phyloP scores from a whole-genome alignment of 225 moss, liverwort and hornwort genomes.

The Lunularia cruciata region DNA sequence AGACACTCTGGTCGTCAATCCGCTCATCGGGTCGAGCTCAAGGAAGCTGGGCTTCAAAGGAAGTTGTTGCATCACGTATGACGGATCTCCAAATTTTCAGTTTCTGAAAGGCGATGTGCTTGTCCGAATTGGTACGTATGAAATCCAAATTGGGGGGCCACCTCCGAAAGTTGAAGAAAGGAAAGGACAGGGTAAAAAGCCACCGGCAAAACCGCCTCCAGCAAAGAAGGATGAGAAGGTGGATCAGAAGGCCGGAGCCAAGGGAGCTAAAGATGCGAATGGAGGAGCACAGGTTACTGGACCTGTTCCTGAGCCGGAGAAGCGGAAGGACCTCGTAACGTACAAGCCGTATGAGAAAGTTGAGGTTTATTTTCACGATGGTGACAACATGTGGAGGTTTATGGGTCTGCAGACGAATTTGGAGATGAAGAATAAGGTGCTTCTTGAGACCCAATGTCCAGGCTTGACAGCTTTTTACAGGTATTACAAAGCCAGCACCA shows the following conservation, averaged over 20 bases:
- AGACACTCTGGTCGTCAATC: conserved; percentile 44
- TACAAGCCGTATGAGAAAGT: conserved; percentile 41
- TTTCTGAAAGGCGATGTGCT: conserved; percentile 44
- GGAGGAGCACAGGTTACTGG: background rate
- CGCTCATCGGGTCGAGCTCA: background rate
- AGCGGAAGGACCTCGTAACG: conserved; percentile 12
- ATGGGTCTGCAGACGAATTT: conserved; percentile 36
- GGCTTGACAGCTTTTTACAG: conserved; percentile 36
- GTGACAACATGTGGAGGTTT: conserved; percentile 32
- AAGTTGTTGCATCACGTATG: conserved; percentile 15
- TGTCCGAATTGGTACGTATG: conserved; percentile 35
- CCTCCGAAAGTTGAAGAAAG: conserved; percentile 19
- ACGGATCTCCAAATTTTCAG: conserved; percentile 34
- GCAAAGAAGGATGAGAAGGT: conserved; percentile 10
- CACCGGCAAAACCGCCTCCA: conserved; percentile 14
- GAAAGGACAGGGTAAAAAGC: conserved; percentile 5
- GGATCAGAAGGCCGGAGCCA: conserved; percentile 1
- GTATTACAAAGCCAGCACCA: conserved; percentile 32
- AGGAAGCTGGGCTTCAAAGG: conserved; percentile 21
- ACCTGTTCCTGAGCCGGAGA: background rate
- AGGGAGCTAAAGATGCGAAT: background rate
- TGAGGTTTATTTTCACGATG: conserved; percentile 32
- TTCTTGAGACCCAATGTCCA: conserved; percentile 26
- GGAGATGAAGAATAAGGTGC: background rate
- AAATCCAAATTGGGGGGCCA: conserved; percentile 24